Base-by-base conservation (phyloP, 495 filamentous ascomycete genomes). In the Penicillium paradoxum region DNA sequence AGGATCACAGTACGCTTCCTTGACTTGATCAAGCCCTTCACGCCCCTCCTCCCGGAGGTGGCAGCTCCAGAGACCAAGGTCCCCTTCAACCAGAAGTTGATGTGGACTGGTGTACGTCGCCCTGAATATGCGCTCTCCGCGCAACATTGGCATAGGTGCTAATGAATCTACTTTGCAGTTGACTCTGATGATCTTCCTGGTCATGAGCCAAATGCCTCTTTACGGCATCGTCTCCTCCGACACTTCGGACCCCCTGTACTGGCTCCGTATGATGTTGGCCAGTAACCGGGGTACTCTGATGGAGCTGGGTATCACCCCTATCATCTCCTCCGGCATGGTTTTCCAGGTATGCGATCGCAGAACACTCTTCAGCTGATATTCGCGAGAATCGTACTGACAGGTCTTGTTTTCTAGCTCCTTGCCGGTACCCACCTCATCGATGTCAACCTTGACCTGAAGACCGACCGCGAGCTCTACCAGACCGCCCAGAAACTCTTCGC, bases 401-500 rank as follows among this genome's bases (percentile, higher is more conserved):
- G 4, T 9, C 43, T 32, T 39, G 21, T 17, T 42, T 44, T 34
- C 10, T 65, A 80, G 81, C 90, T 97, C 65, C 90, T 97, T 54
- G 92, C 92, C 66, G 95, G 95, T 73, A 99, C 95, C 76, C 95
- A 99, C 80, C 83, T 97, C 75, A 97, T 99, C 75, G 95, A 98
- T 74, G 91, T 97, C 79, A 96, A 97, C 82, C 87, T 96, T 50
- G 93, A 99, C 79, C 85, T 99, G 70, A 97, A 99, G 79, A 90
- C 90, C 70, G 95, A 99, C 73, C 91, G 95, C 76, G 95, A 99
- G 76, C 84, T 97, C 51, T 97, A 97, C 82, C 95, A 99, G 78
- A 97, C 93, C 42, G 95, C 95, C 51, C 95, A 99, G 81, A 99
- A 99, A 79, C 88, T 99, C 52, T 97, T 99, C 70, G 95, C 93